Percentiles rank a stretch among this genome's conserved stretches.
phyloP scores from a whole-genome alignment of 1,139 yeast genomes.

The Pichia terricola region DNA sequence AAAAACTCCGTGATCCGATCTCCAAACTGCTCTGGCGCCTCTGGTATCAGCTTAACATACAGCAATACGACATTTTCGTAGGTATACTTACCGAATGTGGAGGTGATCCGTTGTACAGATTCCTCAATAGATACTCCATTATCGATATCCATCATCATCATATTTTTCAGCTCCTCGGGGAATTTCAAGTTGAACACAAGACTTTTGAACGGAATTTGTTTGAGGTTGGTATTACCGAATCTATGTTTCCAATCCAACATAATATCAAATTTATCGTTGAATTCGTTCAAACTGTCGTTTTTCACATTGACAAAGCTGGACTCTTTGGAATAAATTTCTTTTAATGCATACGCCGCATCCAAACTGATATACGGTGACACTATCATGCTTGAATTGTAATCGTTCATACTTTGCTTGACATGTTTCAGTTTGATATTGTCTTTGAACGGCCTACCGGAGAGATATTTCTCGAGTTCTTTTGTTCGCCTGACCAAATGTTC shows the following conservation, averaged over 20 bases:
- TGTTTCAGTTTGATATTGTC: background rate
- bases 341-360: constrained; percentile 4
- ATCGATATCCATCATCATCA: background rate
- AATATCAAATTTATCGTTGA: constrained; percentile 2
- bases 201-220: too few relatives aligned
- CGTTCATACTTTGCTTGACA: background rate
- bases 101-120: background rate
- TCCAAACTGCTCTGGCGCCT: background rate
- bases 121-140: background rate
- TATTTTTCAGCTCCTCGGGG: background rate
- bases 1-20: constrained; percentile 1
- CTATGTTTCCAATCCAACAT: constrained; percentile 4
- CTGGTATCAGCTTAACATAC: constrained; percentile 6
- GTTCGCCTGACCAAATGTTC: background rate
- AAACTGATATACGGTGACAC: constrained; percentile 9
- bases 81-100: constrained; percentile 6
- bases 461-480: background rate
- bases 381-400: background rate
- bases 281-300: constrained; percentile 1
- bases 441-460: constrained; percentile 9
- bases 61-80: constrained; percentile 5
- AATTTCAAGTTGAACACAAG: background rate
- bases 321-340: background rate
- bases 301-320: constrained; percentile 1
- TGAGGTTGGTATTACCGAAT: background rate